Evolutionary conservation across 768 basidiomycete species (phyloP), one percentile per base, ranked within the genome.

Genomic region (Pisolithus tinctorius): DNA sequence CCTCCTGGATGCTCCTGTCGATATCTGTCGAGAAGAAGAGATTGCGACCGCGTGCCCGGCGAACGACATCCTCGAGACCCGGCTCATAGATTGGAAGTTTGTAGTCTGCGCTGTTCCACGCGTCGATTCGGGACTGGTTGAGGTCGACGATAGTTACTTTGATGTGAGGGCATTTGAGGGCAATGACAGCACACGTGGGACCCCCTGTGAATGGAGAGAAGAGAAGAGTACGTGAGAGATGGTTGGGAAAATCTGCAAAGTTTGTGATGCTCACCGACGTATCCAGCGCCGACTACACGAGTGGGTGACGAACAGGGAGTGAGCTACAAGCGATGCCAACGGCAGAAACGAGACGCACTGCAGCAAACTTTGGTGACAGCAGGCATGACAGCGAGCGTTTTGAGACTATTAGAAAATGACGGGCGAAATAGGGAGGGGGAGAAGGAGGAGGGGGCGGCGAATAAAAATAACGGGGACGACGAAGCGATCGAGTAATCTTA

Each of bases 21-120:
- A 98, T 90, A 58, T 98, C 84, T 44, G 93, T 94, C 39, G 87
- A 88, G 79, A 99, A 98, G 75, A 96, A 96, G 57, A 99, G 83
- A 73, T 99, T 99, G 70, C 85, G 85, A 27, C 93, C 95, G 44
- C 96, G 84, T 37, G 89, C 84, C 60, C 80, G 67, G 63, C 85
- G 84, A 59, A 99, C 89, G 58, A 98, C 91, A 30, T 86, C 92
- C 54, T 82, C 91, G 9, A 99, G 83, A 44, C 96, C 95, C 5
- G 96, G 96, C 67, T 99, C 96, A 69, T 96, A 99, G 68, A 99
- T 99, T 47, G 96, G 96, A 17, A 99, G 75, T 34, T 76, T 70
- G 68, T 82, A 93, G 66, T 91, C 80, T 45, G 81, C 69, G 66
- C 82, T 85, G 74, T 99, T 99, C 96, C 96, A 99, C 16, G 94